These are phyloP conservation scores for Citrullus colocynthis DNA, from an alignment of 306 rosid species.

Conservation along the genomic window DNA sequence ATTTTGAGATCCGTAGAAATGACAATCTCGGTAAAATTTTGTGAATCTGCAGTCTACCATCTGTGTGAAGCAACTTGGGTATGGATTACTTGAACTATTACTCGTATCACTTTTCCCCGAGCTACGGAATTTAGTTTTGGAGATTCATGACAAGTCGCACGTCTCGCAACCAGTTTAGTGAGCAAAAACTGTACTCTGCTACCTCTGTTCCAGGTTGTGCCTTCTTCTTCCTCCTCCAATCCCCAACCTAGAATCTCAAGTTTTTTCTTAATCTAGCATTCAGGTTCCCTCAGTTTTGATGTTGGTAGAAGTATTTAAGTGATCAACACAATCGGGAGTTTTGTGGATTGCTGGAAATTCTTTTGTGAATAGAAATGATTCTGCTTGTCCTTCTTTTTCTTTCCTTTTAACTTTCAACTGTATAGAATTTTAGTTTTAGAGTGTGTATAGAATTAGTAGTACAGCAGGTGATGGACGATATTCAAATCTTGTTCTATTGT, in stretches of 20 bases:
- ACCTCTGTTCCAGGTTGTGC: slow-evolving; percentile 7
- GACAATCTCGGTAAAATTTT: slow-evolving; percentile 4
- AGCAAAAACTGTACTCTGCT: background rate
- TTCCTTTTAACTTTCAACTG: slow-evolving; percentile 15
- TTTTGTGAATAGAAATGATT: slow-evolving; percentile 6
- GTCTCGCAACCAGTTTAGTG: slow-evolving; percentile 36
- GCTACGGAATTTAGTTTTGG: slow-evolving; percentile 45
- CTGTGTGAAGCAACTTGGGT: slow-evolving; percentile 85
- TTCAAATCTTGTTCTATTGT: background rate
- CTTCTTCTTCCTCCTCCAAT: slow-evolving; percentile 12
- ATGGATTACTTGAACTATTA: slow-evolving; percentile 55
- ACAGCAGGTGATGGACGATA: slow-evolving; percentile 12
- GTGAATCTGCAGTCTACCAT: slow-evolving; percentile 43
- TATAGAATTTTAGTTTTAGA: slow-evolving; percentile 28
- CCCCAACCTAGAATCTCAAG: slow-evolving; percentile 9
- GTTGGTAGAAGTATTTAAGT: slow-evolving; percentile 5
- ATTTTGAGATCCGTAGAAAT: background rate
- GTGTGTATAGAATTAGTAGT: slow-evolving; percentile 25
- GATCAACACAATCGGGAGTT: background rate
- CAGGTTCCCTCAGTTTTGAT: slow-evolving; percentile 13
- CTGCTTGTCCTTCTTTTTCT: background rate
- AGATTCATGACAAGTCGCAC: slow-evolving; percentile 38
- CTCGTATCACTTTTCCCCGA: slow-evolving; percentile 80
- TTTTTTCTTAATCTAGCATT: background rate
- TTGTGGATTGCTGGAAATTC: background rate